Evolutionary conservation across 805 yeast genomes (phyloP), one percentile per base, ranked within the genome.

Genomic region (Lipomyces yamadae): DNA sequence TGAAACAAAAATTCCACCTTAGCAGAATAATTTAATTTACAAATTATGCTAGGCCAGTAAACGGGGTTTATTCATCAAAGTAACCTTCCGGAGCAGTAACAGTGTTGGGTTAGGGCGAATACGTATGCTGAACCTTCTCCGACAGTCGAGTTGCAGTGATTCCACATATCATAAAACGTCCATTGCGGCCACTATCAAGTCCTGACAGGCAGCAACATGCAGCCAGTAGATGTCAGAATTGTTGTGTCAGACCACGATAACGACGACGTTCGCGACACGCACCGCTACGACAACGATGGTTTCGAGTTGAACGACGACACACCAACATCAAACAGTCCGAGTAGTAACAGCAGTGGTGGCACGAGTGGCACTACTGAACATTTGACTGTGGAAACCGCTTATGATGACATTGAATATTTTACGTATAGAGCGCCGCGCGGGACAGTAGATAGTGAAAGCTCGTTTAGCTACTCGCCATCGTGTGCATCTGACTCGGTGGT

Each of bases 241-340:
- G 42, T 62, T 11, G 56, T 62, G 7, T 62, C 64, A 2, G 64
- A 60, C 45, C 58, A 60, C 48, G 63, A 54, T 37, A 2, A 34
- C 29, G 35, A 57, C 53, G 6, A 39, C 13, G 39, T 6, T 35
- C 4, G 7, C 48, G 39, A 35, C 39, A 6, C 1, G 13, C 3
- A 37, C 10, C 42, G 13, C 42, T 2, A 37, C 13, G 48, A 42
- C 29, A 42, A n/a, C 18, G 18, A 42, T n/a, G 48, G 7, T 3
- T 42, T 42, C 48, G 48, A 42, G 4, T 42, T 42, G 39, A 37
- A 37, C 13, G 15, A 37, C 48, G 29, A 42, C 8, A 24, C 7
- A 42, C 48, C 48, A 42, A 42, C 48, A 5, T 11, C 15, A 18
- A n/a, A n/a, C 24, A 42, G 10, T n/a, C 15, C 24, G 18, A n/a